Evolutionary conservation across 305 asterid genomes (phyloP), one percentile per base, ranked within the genome.

Genomic region (Fraxinus baroniana): DNA sequence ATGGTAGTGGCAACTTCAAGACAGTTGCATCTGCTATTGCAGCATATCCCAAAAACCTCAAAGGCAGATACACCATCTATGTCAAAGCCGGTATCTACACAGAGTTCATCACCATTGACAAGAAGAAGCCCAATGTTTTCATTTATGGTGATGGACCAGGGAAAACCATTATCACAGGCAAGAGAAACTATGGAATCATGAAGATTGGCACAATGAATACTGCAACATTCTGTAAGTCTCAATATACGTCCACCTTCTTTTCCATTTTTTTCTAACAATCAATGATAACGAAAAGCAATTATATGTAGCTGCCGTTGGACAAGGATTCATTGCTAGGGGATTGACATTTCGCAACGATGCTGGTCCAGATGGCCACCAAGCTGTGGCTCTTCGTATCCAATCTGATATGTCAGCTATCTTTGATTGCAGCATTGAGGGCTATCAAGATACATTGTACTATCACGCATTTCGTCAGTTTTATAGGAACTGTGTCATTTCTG

Each of bases 101-200:
- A 0, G 97, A 94, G 80, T 83, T 85, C 26, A 87, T 93, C 26
- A 75, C 84, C 8, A 78, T 94, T 3, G 92, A 85, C 66, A 90
- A 89, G 78, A 83, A 78, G 33, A 87, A 90, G 88, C 78, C 83
- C 2, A 88, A 90, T 1, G 76, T 93, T 32, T 88, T 86, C 82
- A 90, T 94, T 33, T 93, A 92, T 7, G 97, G 98, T n/a, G 98
- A 94, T 30, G 97, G 97, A 49, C 83, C 88, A 8, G 92, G 87
- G 20, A 93, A 76, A 73, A 89, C 97, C 22, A 83, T 94, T 2
- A 79, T 94, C 15, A 89, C 94, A 1, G 94, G 91, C 0, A 74
- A n/a, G 44, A 85, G 64, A 80, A 93, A 90, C 79, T 81, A 0
- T 44, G 92, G 33, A 0, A 39, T 9, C 0, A 77, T 64, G 88